Evolutionary conservation across 176 grass and related monocot genomes (phyloP).

Genomic region (Rhynchospora breviuscula): DNA sequence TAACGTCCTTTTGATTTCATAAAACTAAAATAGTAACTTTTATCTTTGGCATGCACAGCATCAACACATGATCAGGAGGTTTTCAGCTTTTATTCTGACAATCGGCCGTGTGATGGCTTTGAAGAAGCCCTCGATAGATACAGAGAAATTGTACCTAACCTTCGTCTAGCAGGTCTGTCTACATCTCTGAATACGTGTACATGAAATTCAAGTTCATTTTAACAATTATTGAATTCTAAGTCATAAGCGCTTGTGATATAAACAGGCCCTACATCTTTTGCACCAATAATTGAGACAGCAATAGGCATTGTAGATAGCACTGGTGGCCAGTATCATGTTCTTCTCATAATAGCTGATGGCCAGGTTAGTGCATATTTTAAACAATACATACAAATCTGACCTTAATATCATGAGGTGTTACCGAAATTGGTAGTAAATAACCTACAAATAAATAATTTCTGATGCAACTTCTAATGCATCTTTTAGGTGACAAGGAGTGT

Average conservation of each 20-base stretch:
- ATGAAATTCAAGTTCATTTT: slow-evolving; percentile 21
- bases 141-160: slow-evolving; percentile 79
- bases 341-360: slow-evolving; percentile 96
- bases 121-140: slow-evolving; percentile 83
- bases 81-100: slow-evolving; percentile 93
- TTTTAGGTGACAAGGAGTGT: slow-evolving; percentile 90
- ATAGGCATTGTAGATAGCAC: slow-evolving; percentile 81
- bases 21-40: slow-evolving; percentile 19
- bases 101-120: slow-evolving; percentile 69
- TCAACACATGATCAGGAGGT: slow-evolving; percentile 92
- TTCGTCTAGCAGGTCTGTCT: slow-evolving; percentile 79
- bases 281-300: slow-evolving; percentile 84
- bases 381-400: background rate
- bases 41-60: slow-evolving; percentile 42
- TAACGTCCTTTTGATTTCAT: background rate
- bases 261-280: slow-evolving; percentile 94
- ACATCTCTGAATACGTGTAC: background rate
- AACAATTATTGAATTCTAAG: background rate
- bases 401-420: background rate
- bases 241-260: slow-evolving; percentile 25
- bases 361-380: slow-evolving; percentile 38
- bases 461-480: background rate
- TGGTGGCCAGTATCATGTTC: slow-evolving; percentile 94
- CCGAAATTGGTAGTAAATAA: background rate
- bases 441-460: background rate